These are phyloP conservation scores for Pseudocercospora fijiensis DNA, from an alignment of 2,329 filamentous ascomycete genomes.

Conservation along the genomic window DNA sequence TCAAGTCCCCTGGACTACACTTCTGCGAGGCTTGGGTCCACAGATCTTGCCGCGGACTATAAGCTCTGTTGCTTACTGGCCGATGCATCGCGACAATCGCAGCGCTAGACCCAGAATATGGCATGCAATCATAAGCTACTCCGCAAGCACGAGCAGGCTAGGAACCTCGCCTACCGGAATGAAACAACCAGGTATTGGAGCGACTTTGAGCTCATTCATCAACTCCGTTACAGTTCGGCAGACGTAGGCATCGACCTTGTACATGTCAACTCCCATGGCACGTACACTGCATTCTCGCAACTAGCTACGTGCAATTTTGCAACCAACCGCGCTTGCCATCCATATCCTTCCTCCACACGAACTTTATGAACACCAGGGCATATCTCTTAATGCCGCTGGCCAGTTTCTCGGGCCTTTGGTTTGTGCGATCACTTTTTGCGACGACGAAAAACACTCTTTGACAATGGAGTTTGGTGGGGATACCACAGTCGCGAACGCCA, in stretches of 20 bases:
- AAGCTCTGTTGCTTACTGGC: neutral
- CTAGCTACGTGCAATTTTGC: neutral
- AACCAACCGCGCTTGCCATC: neutral
- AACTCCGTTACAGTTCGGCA: neutral
- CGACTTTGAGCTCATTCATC: neutral
- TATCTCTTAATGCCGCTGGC: constrained; percentile 1
- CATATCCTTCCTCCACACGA: neutral
- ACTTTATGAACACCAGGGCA: neutral
- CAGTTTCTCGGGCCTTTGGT: neutral
- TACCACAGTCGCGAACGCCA: neutral
- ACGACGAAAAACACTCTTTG: neutral
- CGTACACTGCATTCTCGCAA: neutral
- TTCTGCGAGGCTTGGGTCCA: neutral
- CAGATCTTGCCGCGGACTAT: neutral
- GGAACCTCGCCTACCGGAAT: constrained; percentile 2
- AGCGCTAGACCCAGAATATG: neutral
- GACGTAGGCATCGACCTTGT: neutral
- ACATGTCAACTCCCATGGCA: neutral
- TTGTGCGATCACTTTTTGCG: neutral
- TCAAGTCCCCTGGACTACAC: neutral
- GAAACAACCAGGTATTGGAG: neutral
- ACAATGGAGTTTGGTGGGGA: neutral
- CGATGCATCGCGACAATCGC: neutral
- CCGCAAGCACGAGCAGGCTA: constrained; percentile 1
- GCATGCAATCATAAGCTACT: constrained; percentile 7